Evolutionary conservation across 176 grass and related monocot species (phyloP), one percentile per base, ranked within the genome.

Genomic region (Phoenix dactylifera): DNA sequence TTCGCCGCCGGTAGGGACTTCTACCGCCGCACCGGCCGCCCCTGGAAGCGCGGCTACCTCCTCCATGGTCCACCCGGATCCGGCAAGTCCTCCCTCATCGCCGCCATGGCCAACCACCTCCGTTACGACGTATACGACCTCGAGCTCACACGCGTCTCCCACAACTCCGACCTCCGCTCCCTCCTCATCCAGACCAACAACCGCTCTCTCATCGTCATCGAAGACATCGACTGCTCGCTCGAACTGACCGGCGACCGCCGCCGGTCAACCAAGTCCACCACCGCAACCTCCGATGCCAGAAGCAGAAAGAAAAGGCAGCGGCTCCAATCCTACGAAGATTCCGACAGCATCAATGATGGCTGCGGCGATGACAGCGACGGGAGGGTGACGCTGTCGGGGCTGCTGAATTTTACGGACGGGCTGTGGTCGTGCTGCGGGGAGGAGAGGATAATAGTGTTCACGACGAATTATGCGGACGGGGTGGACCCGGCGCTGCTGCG

Each of bases 171-270:
- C 64, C 84, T 98, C 54, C 81, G 93, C 24, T 69, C 72, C 58
- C 82, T 98, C 54, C 84, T 98, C 51, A 79, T 88, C 57, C 84
- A 98, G 70, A 98, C 87, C 17, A 92, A 72, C 22, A 98, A 92
- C 76, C 84, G 87, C 18, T 98, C 87, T 51, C 58, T 98, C 66
- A 88, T 98, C 3, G 87, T 98, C 55, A 92, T 98, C 61, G 87
- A 98, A 79, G 93, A 98, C 70, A 98, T 98, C 18, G 87, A 97
- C 67, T 97, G 93, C 72, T 97, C 93, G 9, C 93, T 97, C 67
- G 81, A 97, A 72, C 77, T 97, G 66, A 88, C 81, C 17, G 84
- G 81, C 18, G 84, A 90, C 68, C 91, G 91, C 22, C 60, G 72
- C 54, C 16, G 49, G 3, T 15, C 4, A 20, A 51, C 62, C 30